These are phyloP conservation scores for Stephania cephalantha DNA, from an alignment of 164 flowering plant genomes.

Conservation along the genomic window DNA sequence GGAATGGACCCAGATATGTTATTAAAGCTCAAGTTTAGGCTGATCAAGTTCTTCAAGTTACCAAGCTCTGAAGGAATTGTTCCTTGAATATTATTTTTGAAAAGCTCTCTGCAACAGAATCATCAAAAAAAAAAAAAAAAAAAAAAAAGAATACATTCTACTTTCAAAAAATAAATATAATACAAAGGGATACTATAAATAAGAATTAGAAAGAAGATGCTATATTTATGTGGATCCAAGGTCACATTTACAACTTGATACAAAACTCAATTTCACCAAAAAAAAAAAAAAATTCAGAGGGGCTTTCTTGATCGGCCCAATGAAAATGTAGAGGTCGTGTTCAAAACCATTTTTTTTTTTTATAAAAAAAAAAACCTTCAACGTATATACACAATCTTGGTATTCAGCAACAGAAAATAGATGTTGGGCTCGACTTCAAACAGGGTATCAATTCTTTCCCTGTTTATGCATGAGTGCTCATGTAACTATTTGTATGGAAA, in stretches of 20 bases:
- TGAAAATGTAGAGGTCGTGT: no score
- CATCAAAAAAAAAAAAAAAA: not conserved
- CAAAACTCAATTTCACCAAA: no score
- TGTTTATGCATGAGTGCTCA: not conserved
- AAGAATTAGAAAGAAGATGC: not conserved
- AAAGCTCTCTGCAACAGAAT: constrained; percentile 61
- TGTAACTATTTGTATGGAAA: not conserved
- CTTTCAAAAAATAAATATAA: not conserved
- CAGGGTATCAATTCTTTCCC: not conserved
- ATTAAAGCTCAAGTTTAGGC: constrained; percentile 88
- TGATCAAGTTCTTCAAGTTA: constrained; percentile 70
- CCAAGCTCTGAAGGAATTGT: constrained; percentile 83
- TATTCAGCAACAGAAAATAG: no score
- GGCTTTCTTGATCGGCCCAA: no score
- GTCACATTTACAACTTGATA: no score
- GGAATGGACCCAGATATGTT: constrained; percentile 77
- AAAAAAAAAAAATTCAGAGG: no score
- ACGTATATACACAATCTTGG: no score
- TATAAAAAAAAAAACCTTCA: no score
- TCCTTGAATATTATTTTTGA: constrained; percentile 84
- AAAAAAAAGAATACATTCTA: not conserved
- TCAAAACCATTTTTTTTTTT: no score
- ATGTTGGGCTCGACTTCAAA: no score
- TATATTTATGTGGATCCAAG: no score
- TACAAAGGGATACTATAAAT: not conserved